Evolutionary conservation across 2,329 filamentous ascomycete species (phyloP).

Genomic region (Aureobasidium sp.): DNA sequence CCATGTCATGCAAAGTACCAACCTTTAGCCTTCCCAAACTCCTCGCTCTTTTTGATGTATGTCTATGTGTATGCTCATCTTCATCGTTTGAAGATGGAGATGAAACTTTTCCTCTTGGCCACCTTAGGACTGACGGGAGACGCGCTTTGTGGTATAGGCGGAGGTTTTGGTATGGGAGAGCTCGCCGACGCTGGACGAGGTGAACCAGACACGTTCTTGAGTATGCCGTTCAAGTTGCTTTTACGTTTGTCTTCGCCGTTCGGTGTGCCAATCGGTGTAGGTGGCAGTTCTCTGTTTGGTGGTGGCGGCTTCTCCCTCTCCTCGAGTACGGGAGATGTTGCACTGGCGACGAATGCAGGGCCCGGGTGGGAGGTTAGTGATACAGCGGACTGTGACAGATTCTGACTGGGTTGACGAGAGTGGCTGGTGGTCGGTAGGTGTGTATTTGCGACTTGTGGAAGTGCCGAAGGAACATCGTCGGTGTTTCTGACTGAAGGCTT

Average conservation of each 20-base stretch:
- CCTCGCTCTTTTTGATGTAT: background rate
- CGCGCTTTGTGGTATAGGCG: slow-evolving; percentile 18
- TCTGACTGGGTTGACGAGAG: background rate
- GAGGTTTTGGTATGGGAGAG: slow-evolving; percentile 21
- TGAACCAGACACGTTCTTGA: background rate
- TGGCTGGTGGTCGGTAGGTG: slow-evolving; percentile 12
- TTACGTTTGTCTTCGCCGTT: background rate
- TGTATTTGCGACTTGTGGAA: slow-evolving; percentile 5
- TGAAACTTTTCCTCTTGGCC: slow-evolving; percentile 42
- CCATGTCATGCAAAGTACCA: slow-evolving; percentile 3
- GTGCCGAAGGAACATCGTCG: slow-evolving; percentile 1
- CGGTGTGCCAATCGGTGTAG: background rate
- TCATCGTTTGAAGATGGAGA: slow-evolving; percentile 34
- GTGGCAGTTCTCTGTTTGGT: background rate
- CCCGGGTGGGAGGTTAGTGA: slow-evolving; percentile 4
- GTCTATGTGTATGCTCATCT: background rate
- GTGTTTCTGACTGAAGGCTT: background rate
- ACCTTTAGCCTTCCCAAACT: background rate
- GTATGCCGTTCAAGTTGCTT: slow-evolving; percentile 6
- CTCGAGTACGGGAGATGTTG: background rate
- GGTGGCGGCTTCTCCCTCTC: background rate
- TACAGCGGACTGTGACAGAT: slow-evolving; percentile 14
- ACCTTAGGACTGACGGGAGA: slow-evolving; percentile 29
- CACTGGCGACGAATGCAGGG: background rate
- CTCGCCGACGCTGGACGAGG: background rate